Evolutionary conservation across 306 rosid genomes (phyloP).

Genomic region (Trifolium subterraneum): DNA sequence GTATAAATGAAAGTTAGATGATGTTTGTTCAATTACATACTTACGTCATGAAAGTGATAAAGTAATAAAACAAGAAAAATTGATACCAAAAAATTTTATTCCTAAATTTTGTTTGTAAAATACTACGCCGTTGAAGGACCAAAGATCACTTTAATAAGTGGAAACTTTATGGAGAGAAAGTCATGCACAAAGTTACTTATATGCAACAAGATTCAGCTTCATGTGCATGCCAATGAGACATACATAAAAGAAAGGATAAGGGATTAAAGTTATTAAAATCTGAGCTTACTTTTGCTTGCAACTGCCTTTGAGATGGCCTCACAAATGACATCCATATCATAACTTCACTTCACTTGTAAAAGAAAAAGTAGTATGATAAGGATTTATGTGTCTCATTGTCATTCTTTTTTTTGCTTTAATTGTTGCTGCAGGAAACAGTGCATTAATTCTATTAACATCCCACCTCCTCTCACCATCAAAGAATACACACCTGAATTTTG

Average conservation of each 20-base stretch:
- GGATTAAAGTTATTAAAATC: conserved; percentile 40
- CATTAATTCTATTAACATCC: no score
- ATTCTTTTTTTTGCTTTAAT: no score
- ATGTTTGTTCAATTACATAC: no score
- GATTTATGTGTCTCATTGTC: conserved; percentile 19
- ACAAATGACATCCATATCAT: conserved; percentile 51
- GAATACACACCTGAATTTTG: no score
- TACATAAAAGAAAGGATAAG: conserved; percentile 34
- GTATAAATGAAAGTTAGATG: no score
- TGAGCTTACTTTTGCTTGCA: conserved; percentile 40
- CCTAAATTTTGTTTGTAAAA: no score
- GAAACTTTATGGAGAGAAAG: conserved; percentile 34
- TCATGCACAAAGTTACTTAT: conserved; percentile 27
- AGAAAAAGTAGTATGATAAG: conserved; percentile 16
- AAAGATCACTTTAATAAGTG: conserved; percentile 21
- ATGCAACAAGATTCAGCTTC: conserved; percentile 7
- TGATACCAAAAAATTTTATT: not conserved
- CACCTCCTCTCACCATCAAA: no score
- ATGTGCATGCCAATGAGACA: conserved; percentile 23
- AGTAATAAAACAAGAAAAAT: no score
- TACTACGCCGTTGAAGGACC: no score
- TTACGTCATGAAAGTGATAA: no score
- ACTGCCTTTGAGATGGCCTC: conserved; percentile 22
- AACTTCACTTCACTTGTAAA: conserved; percentile 41
- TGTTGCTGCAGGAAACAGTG: no score